Percentiles rank a stretch among this genome's conserved stretches.
Evolutionary conservation across 2,329 filamentous ascomycete genomes (phyloP).

Genomic region (Cladophialophora psammophila): DNA sequence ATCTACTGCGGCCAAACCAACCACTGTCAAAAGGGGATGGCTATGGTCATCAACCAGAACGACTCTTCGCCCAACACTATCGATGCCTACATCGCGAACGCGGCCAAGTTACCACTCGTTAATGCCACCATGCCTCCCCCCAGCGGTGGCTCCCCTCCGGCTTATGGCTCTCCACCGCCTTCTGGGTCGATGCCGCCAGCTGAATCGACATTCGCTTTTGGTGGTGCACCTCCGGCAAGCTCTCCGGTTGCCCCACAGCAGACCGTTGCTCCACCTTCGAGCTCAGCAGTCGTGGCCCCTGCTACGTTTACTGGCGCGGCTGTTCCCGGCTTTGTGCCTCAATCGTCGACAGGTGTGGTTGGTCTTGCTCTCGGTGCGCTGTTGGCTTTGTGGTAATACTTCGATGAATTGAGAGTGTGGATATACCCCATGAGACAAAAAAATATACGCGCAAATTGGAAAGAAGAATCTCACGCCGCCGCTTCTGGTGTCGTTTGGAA

Average conservation of each 20-base stretch:
- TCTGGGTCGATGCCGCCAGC: conserved; percentile 7
- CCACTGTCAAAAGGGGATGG: conserved; percentile 79
- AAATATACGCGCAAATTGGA: not conserved
- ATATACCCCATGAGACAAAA: conserved; percentile 12
- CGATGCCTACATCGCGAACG: conserved; percentile 38
- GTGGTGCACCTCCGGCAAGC: conserved; percentile 13
- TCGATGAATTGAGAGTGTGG: not conserved
- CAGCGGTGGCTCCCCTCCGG: conserved; percentile 8
- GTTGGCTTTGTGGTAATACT: conserved; percentile 36
- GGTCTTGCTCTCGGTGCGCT: conserved; percentile 33
- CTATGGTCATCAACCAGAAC: conserved; percentile 72
- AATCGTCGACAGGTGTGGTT: conserved; percentile 25
- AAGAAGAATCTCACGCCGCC: not conserved
- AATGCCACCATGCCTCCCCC: conserved; percentile 11
- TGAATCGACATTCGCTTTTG: conserved; percentile 16
- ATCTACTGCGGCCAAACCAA: conserved; percentile 76
- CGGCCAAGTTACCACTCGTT: conserved; percentile 31
- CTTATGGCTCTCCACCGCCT: conserved; percentile 11
- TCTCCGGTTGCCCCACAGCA: conserved; percentile 16
- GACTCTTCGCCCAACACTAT: conserved; percentile 36
- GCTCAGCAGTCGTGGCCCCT: conserved; percentile 24
- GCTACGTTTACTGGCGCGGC: conserved; percentile 38
- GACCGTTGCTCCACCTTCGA: conserved; percentile 23
- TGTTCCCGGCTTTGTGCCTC: conserved; percentile 19
- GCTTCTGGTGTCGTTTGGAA: not conserved